Percentiles rank a stretch among this genome's conserved stretches.
Conservation (phyloP, 768 basidiomycete genomes). For the Rhodotorula babjevae region DNA sequence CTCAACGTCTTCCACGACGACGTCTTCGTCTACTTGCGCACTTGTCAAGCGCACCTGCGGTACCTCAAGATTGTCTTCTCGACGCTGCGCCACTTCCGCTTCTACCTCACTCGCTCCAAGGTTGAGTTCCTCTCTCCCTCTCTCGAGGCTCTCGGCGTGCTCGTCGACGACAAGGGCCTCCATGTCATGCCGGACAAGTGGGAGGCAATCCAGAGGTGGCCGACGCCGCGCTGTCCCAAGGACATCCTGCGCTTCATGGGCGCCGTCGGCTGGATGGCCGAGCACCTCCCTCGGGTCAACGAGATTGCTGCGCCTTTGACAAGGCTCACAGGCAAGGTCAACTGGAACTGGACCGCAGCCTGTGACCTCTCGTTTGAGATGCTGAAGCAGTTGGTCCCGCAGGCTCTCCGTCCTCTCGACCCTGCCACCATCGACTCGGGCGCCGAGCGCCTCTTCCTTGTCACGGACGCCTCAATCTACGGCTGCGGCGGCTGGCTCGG, state of each 20-base stretch:
- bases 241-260: slow-evolving; percentile 22
- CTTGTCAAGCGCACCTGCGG: slow-evolving; percentile 46
- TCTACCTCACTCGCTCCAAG: slow-evolving; percentile 48
- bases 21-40: slow-evolving; percentile 52
- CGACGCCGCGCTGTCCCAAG: slow-evolving; percentile 7
- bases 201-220: slow-evolving; percentile 6
- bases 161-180: slow-evolving; percentile 9
- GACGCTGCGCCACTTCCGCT: slow-evolving; percentile 40
- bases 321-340: slow-evolving; percentile 11
- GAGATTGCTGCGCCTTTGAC: slow-evolving; percentile 6
- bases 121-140: slow-evolving; percentile 44
- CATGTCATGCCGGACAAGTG: slow-evolving; percentile 1
- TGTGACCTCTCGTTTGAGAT: neutral
- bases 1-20: slow-evolving; percentile 54
- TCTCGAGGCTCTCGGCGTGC: slow-evolving; percentile 14
- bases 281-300: slow-evolving; percentile 17
- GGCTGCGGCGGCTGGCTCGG: slow-evolving; percentile 24
- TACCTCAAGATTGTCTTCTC: slow-evolving; percentile 47
- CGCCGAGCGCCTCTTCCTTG: slow-evolving; percentile 5
- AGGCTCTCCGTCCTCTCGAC: neutral
- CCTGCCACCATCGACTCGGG: neutral
- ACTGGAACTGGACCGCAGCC: slow-evolving; percentile 12
- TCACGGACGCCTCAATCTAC: slow-evolving; percentile 7
- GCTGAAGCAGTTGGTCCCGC: slow-evolving; percentile 7
- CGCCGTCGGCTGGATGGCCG: slow-evolving; percentile 7